These are phyloP conservation scores for Tricholoma bakamatsutake DNA, from an alignment of 768 basidiomycete species.

Conservation along the genomic window DNA sequence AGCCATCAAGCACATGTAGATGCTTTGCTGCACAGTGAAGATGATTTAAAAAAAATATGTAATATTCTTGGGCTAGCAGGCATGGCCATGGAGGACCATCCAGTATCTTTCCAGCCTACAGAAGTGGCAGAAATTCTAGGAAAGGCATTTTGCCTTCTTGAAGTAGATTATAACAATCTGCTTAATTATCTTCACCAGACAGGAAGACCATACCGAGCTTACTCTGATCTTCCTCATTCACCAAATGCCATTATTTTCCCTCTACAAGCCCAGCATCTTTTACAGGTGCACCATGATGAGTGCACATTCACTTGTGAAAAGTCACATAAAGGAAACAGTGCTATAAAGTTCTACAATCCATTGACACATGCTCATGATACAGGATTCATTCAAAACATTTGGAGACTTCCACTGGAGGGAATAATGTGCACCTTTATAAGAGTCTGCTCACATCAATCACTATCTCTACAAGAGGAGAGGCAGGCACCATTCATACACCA, in stretches of 20 bases:
- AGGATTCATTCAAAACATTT: slow-evolving; percentile 14
- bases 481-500: slow-evolving; percentile 14
- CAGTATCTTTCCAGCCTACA: not conserved
- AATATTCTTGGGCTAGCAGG: slow-evolving; percentile 4
- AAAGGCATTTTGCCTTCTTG: slow-evolving; percentile 4
- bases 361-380: slow-evolving; percentile 4
- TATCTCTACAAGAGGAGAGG: slow-evolving; percentile 9
- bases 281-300: slow-evolving; percentile 10
- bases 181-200: slow-evolving; percentile 14
- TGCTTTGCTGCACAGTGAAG: slow-evolving; percentile 4
- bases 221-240: slow-evolving; percentile 10
- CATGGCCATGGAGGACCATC: not conserved
- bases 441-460: slow-evolving; percentile 12
- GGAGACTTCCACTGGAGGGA: slow-evolving; percentile 15
- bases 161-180: slow-evolving; percentile 11
- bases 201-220: slow-evolving; percentile 5
- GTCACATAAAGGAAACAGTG: slow-evolving; percentile 17
- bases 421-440: slow-evolving; percentile 15
- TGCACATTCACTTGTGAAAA: slow-evolving; percentile 14
- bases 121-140: slow-evolving; percentile 8
- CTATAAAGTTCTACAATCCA: slow-evolving; percentile 18
- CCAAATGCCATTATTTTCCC: slow-evolving; percentile 11
- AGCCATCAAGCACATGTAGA: slow-evolving; percentile 1
- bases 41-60: slow-evolving; percentile 2
- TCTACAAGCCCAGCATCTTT: slow-evolving; percentile 6